Conservation (phyloP, 2,329 filamentous ascomycete genomes). For the Fulvia fulva region DNA sequence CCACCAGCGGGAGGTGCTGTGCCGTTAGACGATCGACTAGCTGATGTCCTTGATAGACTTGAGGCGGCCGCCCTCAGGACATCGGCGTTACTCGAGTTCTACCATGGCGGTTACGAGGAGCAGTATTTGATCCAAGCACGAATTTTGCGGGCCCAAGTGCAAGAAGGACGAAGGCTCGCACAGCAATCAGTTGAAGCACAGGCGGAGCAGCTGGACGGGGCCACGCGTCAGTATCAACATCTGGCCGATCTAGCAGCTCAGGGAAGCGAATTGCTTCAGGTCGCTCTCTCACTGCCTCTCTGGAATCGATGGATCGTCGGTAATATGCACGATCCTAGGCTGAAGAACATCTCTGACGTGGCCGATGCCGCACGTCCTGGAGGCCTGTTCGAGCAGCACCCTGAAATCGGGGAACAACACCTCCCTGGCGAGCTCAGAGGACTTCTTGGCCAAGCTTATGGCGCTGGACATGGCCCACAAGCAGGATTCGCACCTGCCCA, state of each 20-base stretch:
- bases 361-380: not conserved
- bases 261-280: not conserved
- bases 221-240: not conserved
- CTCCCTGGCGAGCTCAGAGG: not conserved
- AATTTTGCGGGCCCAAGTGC: too few species aligned
- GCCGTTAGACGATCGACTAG: not conserved
- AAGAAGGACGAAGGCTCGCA: too few species aligned
- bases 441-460: not conserved
- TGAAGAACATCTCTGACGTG: not conserved
- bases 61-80: not conserved
- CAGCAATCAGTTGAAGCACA: too few species aligned
- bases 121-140: too few species aligned
- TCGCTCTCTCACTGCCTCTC: not conserved
- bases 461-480: not conserved
- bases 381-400: not conserved
- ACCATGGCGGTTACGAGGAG: not conserved
- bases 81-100: not conserved
- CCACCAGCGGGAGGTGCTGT: not conserved
- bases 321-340: not conserved
- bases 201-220: too few species aligned
- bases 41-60: not conserved
- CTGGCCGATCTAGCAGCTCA: not conserved
- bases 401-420: not conserved
- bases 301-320: not conserved
- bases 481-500: not conserved